phyloP scores from a whole-genome alignment of 179 eudicot species.

The Vitellaria paradoxa region DNA sequence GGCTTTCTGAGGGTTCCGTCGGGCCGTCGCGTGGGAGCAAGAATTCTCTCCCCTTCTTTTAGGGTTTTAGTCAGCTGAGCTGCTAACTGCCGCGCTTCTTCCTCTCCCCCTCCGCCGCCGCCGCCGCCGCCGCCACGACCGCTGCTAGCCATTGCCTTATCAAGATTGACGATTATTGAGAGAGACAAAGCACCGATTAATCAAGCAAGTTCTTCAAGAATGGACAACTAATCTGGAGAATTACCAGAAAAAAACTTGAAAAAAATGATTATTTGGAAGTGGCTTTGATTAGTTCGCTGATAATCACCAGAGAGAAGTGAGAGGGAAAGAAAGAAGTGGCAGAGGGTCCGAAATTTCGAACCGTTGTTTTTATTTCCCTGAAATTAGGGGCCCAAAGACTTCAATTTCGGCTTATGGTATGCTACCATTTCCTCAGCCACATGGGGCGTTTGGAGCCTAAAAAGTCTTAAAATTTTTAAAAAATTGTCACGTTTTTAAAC shows the following conservation, averaged over 20 bases:
- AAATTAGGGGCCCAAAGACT: background rate
- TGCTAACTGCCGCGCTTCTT: conserved; percentile 24
- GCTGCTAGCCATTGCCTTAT: conserved; percentile 25
- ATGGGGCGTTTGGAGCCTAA: no score
- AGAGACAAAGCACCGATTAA: background rate
- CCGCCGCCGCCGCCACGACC: conserved; percentile 22
- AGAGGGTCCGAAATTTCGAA: background rate
- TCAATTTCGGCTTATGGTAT: no score
- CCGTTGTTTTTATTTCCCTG: conserved; percentile 5
- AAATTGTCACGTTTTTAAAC: no score
- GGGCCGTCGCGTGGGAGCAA: conserved; percentile 87
- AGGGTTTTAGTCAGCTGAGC: conserved; percentile 62
- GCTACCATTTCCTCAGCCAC: no score
- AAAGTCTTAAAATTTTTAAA: no score
- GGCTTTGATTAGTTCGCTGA: background rate
- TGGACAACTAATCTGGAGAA: background rate
- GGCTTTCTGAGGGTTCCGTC: conserved; percentile 89
- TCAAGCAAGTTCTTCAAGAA: background rate
- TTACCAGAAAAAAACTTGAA: background rate
- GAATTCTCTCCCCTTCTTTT: conserved; percentile 86
- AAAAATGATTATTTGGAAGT: no score
- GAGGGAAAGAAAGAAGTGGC: background rate
- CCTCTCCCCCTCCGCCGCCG: conserved; percentile 22
- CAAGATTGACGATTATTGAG: background rate
- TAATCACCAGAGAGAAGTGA: background rate